Evolutionary conservation across 495 filamentous ascomycete species (phyloP), one percentile per base, ranked within the genome.

Genomic region (Aspergillus panamensis): DNA sequence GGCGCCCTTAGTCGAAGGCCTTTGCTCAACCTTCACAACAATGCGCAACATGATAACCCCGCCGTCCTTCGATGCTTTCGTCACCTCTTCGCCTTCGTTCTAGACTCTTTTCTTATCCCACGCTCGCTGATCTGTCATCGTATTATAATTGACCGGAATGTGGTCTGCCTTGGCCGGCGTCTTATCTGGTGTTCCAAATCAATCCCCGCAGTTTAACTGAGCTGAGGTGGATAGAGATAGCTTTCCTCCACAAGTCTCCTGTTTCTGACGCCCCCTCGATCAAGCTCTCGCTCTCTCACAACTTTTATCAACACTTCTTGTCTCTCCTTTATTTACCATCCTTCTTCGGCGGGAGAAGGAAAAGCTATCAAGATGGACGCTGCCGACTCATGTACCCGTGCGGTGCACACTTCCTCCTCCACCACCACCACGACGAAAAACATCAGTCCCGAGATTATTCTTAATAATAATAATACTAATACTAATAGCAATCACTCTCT

Each of bases 11-110:
- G 55, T 54, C 37, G 52, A 59, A 21, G 57, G 56, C 61, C 61
- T 59, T 59, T 63, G 61, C 61, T 63, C 57, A 51, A 54, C 39
- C 48, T 39, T 53, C 31, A 48, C 47, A 29, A 47, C 61, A 48
- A 57, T 63, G 55, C 40, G 48, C 50, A 21, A 33, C 14, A 35
- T 53, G 53, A 43, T 44, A 59, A 59, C 61, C 61, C 61, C 61
- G 61, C 61, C 51, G 56, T 55, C 14, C 57, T 54, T 51, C 42
- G 48, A 39, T n/a, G 21, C 19, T 39, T 48, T 43, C 55, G 43
- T 35, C 21, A 39, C 39, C 35, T 48, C 48, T 33, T 51, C 39
- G 40, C 13, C 48, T 58, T 31, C 47, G 39, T 44, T 48, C 39
- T 48, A n/a, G 32, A 19, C 49, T 45, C 49, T 51, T 30, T 44